A percentile compares a stretch with the other conserved stretches of the same genome.
phyloP scores from a whole-genome alignment of 768 basidiomycete genomes.

The Pisolithus microcarpus region DNA sequence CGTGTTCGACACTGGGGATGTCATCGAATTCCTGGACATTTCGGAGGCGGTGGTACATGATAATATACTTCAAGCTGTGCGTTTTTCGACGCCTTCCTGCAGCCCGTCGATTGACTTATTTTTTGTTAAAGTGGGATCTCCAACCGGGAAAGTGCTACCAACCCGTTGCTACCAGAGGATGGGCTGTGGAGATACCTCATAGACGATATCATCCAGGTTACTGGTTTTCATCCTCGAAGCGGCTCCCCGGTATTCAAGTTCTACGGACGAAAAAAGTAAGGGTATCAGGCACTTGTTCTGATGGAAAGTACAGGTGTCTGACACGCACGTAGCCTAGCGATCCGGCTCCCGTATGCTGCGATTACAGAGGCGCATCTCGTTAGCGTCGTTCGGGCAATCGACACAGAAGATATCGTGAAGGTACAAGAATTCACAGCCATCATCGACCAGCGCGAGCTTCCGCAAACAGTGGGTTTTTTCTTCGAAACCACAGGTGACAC shows the following conservation, averaged over 20 bases:
- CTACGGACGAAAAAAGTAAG: neutral
- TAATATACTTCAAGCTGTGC: constrained; percentile 12
- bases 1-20: neutral
- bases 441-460: constrained; percentile 1
- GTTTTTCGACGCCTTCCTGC: neutral
- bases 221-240: no score
- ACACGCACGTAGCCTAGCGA: neutral
- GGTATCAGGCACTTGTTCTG: neutral
- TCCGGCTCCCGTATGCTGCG: neutral
- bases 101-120: neutral
- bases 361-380: neutral
- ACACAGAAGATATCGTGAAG: neutral
- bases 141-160: neutral
- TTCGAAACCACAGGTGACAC: constrained; percentile 1
- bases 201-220: no score
- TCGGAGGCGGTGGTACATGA: constrained; percentile 6
- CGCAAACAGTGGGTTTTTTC: neutral
- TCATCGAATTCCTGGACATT: constrained; percentile 17
- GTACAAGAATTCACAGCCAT: neutral
- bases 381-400: neutral
- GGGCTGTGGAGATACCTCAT: no score
- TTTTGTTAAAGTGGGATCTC: neutral
- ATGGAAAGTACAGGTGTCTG: neutral
- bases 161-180: no score
- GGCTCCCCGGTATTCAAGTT: neutral